A percentile compares a stretch with the other conserved stretches of the same genome.
Evolutionary conservation across 495 filamentous ascomycete genomes (phyloP).

Genomic region (Penicillium verhagenii): DNA sequence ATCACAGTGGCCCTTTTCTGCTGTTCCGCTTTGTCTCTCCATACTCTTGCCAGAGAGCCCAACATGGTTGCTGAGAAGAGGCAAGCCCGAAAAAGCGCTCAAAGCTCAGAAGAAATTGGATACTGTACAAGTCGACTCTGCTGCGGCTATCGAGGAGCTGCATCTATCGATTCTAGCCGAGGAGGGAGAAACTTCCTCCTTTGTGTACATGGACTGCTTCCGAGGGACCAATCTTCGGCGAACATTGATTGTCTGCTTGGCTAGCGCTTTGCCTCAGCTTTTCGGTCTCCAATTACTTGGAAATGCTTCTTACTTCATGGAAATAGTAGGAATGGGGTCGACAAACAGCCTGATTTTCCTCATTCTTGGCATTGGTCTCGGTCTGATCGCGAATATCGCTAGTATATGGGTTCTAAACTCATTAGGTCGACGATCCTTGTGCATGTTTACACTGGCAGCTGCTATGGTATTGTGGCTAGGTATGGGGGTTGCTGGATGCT

Average conservation of each 20-base stretch:
- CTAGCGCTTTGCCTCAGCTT: constrained; percentile 26
- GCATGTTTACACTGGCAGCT: constrained; percentile 13
- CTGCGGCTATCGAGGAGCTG: constrained; percentile 17
- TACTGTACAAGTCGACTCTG: constrained; percentile 4
- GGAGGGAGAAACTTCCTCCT: constrained; percentile 15
- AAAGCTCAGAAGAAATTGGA: constrained; percentile 23
- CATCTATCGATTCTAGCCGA: constrained; percentile 25
- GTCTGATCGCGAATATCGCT: constrained; percentile 29
- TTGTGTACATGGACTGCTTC: constrained; percentile 45
- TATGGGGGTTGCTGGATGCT: constrained; percentile 37
- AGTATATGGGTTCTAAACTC: constrained; percentile 28
- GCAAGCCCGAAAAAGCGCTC: constrained; percentile 7
- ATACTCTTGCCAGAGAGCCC: constrained; percentile 22
- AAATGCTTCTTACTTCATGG: constrained; percentile 35
- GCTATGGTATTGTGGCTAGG: constrained; percentile 28
- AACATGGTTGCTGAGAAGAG: constrained; percentile 19
- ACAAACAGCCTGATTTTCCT: constrained; percentile 31
- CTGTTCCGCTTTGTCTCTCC: constrained; percentile 12
- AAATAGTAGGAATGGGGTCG: constrained; percentile 33
- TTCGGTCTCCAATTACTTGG: constrained; percentile 34
- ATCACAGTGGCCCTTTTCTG: constrained; percentile 38
- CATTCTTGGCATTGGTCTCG: constrained; percentile 31
- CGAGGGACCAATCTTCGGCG: constrained; percentile 41
- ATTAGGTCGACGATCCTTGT: constrained; percentile 29
- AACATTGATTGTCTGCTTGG: constrained; percentile 48